A percentile compares a stretch with the other conserved stretches of the same genome.
Conservation (phyloP, 2,329 filamentous ascomycete species). For the Chrysoporthe deuterocubensis region DNA sequence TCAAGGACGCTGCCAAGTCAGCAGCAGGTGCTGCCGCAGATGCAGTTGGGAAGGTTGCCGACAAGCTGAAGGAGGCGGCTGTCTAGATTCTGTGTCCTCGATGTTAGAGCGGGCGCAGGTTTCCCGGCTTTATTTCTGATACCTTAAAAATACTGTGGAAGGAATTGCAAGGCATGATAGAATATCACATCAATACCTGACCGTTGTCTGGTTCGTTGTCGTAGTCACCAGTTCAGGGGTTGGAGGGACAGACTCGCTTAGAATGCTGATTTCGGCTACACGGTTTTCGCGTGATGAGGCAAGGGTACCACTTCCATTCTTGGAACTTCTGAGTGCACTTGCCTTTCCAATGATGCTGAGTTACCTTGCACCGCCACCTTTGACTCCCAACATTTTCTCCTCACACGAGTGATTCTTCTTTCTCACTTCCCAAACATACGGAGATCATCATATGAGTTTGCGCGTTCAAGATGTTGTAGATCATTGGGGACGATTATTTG, state of each 20-base stretch:
- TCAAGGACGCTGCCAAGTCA: constrained; percentile 30
- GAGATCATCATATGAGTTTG: not conserved
- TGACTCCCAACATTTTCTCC: not conserved
- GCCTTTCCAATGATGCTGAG: not conserved
- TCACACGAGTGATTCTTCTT: not conserved
- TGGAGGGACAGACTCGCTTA: constrained; percentile 6
- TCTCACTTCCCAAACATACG: not conserved
- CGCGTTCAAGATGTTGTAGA: not conserved
- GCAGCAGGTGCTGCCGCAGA: constrained; percentile 29
- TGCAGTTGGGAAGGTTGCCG: constrained; percentile 33
- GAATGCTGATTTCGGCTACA: constrained; percentile 1
- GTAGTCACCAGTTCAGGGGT: not conserved
- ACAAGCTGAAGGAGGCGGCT: constrained; percentile 36
- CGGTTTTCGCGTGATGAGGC: constrained; percentile 10
- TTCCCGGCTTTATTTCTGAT: constrained; percentile 8
- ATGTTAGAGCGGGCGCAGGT: not conserved
- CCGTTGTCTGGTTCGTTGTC: not conserved
- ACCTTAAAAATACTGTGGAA: not conserved
- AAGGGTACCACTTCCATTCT: constrained; percentile 24
- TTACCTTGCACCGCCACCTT: not conserved
- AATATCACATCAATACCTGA: not conserved
- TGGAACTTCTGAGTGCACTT: constrained; percentile 8
- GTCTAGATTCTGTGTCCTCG: constrained; percentile 29
- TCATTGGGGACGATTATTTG: not conserved
- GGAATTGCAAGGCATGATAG: constrained; percentile 4